These are phyloP conservation scores for Bassia scoparia DNA, from an alignment of 148 eudicot genomes.

Conservation along the genomic window DNA sequence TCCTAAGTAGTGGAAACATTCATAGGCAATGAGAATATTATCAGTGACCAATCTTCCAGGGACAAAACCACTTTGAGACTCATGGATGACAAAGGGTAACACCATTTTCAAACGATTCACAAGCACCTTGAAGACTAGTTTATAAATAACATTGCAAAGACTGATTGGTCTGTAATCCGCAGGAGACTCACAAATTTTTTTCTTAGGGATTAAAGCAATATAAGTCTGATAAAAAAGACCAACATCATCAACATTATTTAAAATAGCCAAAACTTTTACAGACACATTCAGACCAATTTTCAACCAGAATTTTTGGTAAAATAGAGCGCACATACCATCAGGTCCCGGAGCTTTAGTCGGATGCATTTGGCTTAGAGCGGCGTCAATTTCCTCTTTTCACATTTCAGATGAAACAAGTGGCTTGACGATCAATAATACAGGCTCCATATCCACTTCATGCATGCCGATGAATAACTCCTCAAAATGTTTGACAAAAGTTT, in stretches of 20 bases:
- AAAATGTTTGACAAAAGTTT: no score
- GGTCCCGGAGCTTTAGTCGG: conserved; percentile 8
- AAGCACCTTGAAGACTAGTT: background rate
- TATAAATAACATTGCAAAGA: background rate
- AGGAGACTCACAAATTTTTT: background rate
- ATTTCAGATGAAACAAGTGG: background rate
- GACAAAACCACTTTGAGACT: background rate
- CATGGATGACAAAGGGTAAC: background rate
- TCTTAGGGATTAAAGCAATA: background rate
- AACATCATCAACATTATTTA: background rate
- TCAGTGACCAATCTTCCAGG: background rate
- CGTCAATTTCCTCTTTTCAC: background rate
- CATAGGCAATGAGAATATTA: background rate
- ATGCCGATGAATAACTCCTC: no score
- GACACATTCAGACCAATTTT: background rate
- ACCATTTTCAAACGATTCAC: background rate
- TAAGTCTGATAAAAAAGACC: background rate
- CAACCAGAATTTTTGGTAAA: background rate
- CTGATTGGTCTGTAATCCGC: background rate
- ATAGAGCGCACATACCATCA: background rate
- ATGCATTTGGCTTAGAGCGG: background rate
- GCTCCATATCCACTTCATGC: background rate
- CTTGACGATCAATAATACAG: background rate
- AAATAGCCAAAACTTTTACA: no score
- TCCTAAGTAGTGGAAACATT: background rate